Percentiles rank a stretch among this genome's conserved stretches.
phyloP scores from a whole-genome alignment of 768 basidiomycete genomes.

The Kwoniella mangroviensis region DNA sequence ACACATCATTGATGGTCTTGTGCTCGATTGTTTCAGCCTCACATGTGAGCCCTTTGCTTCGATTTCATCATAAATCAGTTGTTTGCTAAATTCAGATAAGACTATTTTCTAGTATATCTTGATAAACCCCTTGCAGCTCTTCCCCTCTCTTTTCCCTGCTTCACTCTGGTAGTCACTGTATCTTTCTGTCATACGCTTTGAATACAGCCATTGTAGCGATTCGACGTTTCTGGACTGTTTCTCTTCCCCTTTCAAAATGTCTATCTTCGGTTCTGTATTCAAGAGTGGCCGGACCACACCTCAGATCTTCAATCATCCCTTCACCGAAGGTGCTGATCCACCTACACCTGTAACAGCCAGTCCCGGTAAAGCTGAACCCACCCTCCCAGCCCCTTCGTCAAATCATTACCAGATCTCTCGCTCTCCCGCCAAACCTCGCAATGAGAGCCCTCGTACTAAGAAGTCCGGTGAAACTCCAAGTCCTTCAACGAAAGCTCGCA shows the following conservation, averaged over 20 bases:
- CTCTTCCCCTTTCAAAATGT: neutral
- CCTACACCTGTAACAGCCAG: constrained; percentile 4
- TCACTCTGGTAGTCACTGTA: constrained; percentile 15
- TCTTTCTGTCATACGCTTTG: neutral
- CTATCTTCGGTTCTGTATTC: constrained; percentile 6
- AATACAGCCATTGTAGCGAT: neutral
- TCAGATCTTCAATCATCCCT: neutral
- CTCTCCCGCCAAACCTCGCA: neutral
- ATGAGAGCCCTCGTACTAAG: neutral
- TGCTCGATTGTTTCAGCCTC: too few species aligned
- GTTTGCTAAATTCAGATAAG: too few species aligned
- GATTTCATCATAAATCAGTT: too few species aligned
- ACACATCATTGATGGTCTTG: too few species aligned
- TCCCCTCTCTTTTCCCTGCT: neutral
- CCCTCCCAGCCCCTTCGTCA: too few species aligned
- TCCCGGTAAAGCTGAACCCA: neutral
- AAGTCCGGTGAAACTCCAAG: neutral
- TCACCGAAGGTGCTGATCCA: constrained; percentile 10
- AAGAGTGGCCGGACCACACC: constrained; percentile 21
- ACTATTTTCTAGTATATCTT: neutral
- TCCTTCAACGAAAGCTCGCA: neutral
- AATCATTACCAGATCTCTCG: too few species aligned
- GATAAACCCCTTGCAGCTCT: neutral
- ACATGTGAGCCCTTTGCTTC: too few species aligned
- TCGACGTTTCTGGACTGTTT: too few species aligned